Evolutionary conservation across 768 basidiomycete species (phyloP).

Genomic region (Pleurotus citrinopileatus): DNA sequence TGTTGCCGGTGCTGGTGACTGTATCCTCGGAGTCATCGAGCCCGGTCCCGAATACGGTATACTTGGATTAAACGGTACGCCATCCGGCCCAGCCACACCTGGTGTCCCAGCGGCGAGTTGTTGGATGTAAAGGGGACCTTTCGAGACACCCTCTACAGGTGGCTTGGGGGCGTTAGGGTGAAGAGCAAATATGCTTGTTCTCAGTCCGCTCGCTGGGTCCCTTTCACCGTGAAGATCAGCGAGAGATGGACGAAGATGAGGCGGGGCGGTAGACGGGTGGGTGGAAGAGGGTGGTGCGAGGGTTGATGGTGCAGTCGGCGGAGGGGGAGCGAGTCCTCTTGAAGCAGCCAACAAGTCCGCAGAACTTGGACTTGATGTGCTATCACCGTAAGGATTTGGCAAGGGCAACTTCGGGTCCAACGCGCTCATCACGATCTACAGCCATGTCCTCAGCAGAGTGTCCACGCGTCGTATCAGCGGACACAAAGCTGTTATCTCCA

Average conservation of each 20-base stretch:
- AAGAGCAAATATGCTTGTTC: conserved; percentile 38
- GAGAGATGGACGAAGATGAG: conserved; percentile 29
- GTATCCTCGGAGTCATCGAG: conserved; percentile 18
- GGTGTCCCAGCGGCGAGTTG: conserved; percentile 12
- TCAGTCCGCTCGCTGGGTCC: conserved; percentile 21
- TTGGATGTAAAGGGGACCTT: conserved; percentile 62
- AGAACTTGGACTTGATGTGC: too few relatives aligned
- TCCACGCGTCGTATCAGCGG: background rate
- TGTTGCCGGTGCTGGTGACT: conserved; percentile 15
- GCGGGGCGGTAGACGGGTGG: conserved; percentile 12
- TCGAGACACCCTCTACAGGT: conserved; percentile 24
- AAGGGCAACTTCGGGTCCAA: background rate
- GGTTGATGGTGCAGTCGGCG: background rate
- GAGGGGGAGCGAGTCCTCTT: background rate
- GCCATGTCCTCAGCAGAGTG: too few relatives aligned
- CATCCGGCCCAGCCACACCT: too few relatives aligned
- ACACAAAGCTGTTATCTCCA: conserved; percentile 8
- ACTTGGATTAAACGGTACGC: too few relatives aligned
- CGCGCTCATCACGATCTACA: too few relatives aligned
- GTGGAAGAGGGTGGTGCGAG: conserved; percentile 12
- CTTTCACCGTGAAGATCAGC: conserved; percentile 26
- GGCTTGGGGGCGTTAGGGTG: conserved; percentile 48
- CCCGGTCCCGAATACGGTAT: conserved; percentile 9
- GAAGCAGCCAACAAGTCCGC: background rate
- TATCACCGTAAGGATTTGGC: background rate